Base-by-base conservation (phyloP, 129 eudicot species). In the Centrapalus pauciflorus region DNA sequence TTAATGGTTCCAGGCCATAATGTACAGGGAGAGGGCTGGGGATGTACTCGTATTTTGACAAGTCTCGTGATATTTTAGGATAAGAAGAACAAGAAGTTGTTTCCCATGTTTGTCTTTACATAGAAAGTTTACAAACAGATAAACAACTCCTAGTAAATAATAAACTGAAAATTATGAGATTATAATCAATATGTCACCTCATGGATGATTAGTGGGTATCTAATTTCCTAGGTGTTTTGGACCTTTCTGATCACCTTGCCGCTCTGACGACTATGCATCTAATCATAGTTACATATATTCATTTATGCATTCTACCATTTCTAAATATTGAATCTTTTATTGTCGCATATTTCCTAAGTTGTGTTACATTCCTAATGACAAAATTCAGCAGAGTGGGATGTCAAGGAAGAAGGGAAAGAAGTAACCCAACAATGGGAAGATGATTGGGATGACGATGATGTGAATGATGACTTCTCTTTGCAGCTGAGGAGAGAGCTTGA, bases 401-500 rank as follows among this genome's bases (percentile, higher is more conserved):
- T 43, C 32, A 78, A 77, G 62, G 86, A 83, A 58, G 83, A 76
- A 29, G 88, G 82, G 11, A 80, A 76, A 59, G 95, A 80, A 64
- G 68, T 76, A 13, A 78, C 85, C 13, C 95, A 87, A 69, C 90
- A 87, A 25, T 87, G 95, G 95, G 95, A 87, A 71, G 95, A 87
- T 55, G 95, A 87, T 62, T 87, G 95, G 95, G 95, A 87, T 66
- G 95, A 87, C 51, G 95, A 87, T 56, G 95, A 87, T 72, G 95
- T 87, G 61, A 87, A 81, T 35, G 95, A 83, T 61, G 95, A 87
- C 66, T 87, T 87, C 80, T 87, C 95, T 12, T 59, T 83, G 32
- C 90, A 87, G 71, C 83, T 87, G 30, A 81, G 83, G 72, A 78
- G 76, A 79, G 95, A 87, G 65, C 74, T 87, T 32, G 87, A 83